Conservation (phyloP, 2,329 filamentous ascomycete species). For the Cucurbitaria berberidis region DNA sequence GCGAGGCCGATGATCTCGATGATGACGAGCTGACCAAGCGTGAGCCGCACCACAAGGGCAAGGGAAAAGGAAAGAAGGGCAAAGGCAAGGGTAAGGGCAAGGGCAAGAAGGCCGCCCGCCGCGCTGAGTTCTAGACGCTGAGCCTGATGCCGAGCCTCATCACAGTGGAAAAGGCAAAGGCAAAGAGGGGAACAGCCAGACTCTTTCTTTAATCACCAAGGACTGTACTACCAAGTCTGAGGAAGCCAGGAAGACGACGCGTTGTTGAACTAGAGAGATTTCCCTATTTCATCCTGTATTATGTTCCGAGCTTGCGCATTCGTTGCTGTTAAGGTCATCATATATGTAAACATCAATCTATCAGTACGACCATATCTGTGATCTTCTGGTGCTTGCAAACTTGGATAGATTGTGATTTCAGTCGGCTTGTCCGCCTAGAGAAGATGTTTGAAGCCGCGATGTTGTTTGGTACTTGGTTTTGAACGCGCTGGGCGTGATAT, state of each 20-base stretch:
- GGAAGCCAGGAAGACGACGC: not conserved
- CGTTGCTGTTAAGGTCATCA: not conserved
- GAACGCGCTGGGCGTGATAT: too few species aligned
- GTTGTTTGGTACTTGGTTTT: too few species aligned
- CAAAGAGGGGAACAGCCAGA: slow-evolving; percentile 6
- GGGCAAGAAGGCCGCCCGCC: slow-evolving; percentile 6
- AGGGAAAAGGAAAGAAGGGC: slow-evolving; percentile 15
- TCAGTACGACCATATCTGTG: too few species aligned
- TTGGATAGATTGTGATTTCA: too few species aligned
- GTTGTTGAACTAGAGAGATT: not conserved
- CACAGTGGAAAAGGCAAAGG: slow-evolving; percentile 3
- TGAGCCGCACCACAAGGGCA: slow-evolving; percentile 9
- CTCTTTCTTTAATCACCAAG: not conserved
- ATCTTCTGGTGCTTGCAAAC: too few species aligned
- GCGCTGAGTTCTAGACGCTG: not conserved
- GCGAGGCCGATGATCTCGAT: not conserved
- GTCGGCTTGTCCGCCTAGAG: too few species aligned
- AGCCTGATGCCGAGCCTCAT: slow-evolving; percentile 1
- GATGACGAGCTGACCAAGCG: slow-evolving; percentile 1
- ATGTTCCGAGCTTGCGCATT: not conserved
- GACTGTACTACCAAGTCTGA: not conserved
- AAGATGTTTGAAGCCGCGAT: too few species aligned
- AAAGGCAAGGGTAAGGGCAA: slow-evolving; percentile 20
- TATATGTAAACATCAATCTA: not conserved
- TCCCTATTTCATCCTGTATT: not conserved